These are phyloP conservation scores for Ceratobasidium sp. DNA, from an alignment of 1,284 basidiomycete species.

Conservation along the genomic window DNA sequence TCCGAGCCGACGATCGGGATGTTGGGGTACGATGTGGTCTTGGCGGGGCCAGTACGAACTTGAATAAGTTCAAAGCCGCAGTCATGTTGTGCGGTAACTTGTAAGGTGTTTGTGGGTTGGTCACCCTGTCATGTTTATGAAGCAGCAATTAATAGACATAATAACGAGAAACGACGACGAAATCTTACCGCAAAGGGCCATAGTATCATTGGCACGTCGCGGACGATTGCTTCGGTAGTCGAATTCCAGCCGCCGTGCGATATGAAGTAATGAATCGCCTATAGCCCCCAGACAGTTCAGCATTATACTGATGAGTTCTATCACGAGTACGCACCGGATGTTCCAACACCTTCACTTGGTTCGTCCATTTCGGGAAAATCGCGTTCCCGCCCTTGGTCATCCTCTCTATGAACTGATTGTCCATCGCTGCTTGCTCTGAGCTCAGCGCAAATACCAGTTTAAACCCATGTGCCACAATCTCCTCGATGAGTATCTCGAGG, in stretches of 20 bases:
- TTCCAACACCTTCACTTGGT: conserved; percentile 26
- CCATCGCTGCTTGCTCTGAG: neutral
- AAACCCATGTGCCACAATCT: conserved; percentile 9
- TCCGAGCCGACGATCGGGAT: conserved; percentile 28
- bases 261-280: conserved; percentile 31
- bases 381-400: neutral
- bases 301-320: no score
- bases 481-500: conserved; percentile 13
- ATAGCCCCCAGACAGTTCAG: neutral
- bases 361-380: conserved; percentile 30
- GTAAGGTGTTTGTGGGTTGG: conserved; percentile 13
- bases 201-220: conserved; percentile 28
- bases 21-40: neutral
- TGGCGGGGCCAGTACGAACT: conserved; percentile 40
- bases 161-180: conserved; percentile 6
- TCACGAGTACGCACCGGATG: conserved; percentile 34
- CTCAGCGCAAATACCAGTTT: conserved; percentile 21
- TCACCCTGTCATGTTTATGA: neutral
- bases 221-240: conserved; percentile 8
- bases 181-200: conserved; percentile 1
- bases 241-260: neutral
- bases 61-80: conserved; percentile 46
- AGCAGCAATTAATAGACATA: no score
- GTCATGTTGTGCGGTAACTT: neutral
- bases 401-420: neutral